phyloP scores from a whole-genome alignment of 495 filamentous ascomycete genomes.

The Xylaria cubensis region DNA sequence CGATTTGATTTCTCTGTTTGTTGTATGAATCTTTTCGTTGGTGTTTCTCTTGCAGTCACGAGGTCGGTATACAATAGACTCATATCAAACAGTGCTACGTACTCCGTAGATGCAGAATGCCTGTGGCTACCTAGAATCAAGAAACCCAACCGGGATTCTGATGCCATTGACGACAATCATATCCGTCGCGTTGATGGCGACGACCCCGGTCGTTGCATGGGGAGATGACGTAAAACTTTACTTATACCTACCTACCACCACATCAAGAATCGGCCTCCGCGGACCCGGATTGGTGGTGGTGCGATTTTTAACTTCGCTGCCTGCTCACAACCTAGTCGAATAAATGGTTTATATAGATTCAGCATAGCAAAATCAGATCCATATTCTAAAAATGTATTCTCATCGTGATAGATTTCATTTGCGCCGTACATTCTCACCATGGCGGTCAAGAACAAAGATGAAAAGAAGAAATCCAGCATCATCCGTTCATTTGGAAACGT shows the following conservation, averaged over 20 bases:
- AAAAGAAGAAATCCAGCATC: background rate
- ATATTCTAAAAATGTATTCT: background rate
- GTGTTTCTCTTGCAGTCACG: too few species aligned
- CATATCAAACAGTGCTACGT: too few species aligned
- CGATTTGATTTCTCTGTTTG: too few species aligned
- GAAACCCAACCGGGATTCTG: background rate
- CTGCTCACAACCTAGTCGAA: too few species aligned
- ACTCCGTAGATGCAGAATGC: background rate
- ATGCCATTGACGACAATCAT: background rate
- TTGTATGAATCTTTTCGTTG: too few species aligned
- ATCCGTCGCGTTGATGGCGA: background rate
- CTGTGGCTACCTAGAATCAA: background rate
- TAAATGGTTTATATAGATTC: background rate
- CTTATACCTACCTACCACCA: background rate
- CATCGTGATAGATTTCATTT: background rate
- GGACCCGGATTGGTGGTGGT: background rate
- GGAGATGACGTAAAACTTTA: background rate
- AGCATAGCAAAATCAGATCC: background rate
- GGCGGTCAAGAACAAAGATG: background rate
- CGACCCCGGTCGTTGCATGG: background rate
- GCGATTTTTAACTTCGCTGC: background rate
- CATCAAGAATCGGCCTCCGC: constrained; percentile 10
- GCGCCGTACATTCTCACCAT: background rate
- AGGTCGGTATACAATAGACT: background rate
- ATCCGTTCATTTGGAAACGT: constrained; percentile 9